Percentiles rank a stretch among this genome's conserved stretches.
phyloP scores from a whole-genome alignment of 139 green algal species.

The Picocystis salinarum region DNA sequence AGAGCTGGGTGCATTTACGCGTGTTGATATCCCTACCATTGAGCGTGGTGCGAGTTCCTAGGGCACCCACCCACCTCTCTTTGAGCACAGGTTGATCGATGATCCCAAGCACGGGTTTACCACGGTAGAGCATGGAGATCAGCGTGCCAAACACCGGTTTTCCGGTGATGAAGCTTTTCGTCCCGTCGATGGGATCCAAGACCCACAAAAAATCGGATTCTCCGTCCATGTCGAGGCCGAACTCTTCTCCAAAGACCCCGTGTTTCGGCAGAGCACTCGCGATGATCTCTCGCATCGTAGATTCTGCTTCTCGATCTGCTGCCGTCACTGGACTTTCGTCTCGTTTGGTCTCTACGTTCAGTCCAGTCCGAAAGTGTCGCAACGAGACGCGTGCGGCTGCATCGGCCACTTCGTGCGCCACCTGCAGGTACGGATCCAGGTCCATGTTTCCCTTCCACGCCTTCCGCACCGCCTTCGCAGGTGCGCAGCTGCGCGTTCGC shows the following conservation, averaged over 20 bases:
- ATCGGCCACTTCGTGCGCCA: no score
- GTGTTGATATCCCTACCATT: conserved; percentile 41
- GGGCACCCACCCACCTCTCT: conserved; percentile 82
- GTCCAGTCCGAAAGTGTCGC: no score
- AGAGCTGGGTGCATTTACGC: conserved; percentile 14
- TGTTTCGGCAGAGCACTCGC: no score
- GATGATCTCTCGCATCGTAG: no score
- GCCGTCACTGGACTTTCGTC: no score
- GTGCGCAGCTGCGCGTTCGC: no score
- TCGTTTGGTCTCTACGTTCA: no score
- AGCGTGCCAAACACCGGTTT: conserved; percentile 95
- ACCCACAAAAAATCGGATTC: conserved; percentile 68
- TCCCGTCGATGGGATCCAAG: conserved; percentile 95
- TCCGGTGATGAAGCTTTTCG: conserved; percentile 97
- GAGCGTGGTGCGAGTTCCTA: conserved; percentile 49
- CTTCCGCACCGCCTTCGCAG: no score
- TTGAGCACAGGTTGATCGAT: conserved; percentile 82
- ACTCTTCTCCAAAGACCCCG: conserved; percentile 7
- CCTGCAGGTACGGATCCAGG: no score
- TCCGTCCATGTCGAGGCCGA: conserved; percentile 3
- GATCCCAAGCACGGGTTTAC: conserved; percentile 74
- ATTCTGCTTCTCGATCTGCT: no score
- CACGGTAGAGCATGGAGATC: conserved; percentile 70
- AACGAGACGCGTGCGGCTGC: no score
- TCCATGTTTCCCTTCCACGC: no score